Evolutionary conservation across 345 rosid species (phyloP).

Genomic region (Dimocarpus longan): DNA sequence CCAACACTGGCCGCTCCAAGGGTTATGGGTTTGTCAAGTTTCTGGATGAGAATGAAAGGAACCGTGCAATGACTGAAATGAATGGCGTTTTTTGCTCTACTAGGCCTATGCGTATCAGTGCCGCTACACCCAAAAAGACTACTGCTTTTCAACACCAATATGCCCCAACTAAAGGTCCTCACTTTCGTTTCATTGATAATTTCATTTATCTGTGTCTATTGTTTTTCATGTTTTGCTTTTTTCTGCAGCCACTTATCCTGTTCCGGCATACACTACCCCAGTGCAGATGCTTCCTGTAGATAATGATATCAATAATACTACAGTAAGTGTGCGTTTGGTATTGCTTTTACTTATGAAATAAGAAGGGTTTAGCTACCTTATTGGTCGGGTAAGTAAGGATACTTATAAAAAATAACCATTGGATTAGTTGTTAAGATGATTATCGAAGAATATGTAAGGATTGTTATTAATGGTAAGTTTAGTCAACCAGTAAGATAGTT

Average conservation of each 20-base stretch:
- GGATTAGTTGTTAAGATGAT: too few species aligned
- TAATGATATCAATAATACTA: conserved; percentile 74
- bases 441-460: too few species aligned
- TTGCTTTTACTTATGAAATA: too few species aligned
- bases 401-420: too few species aligned
- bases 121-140: conserved; percentile 82
- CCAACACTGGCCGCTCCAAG: conserved; percentile 93
- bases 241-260: conserved; percentile 64
- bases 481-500: too few species aligned
- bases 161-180: conserved; percentile 58
- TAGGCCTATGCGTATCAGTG: conserved; percentile 93
- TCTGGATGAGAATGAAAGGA: conserved; percentile 86
- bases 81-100: conserved; percentile 91
- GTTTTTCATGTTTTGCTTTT: too few species aligned
- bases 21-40: conserved; percentile 98
- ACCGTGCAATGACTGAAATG: conserved; percentile 94
- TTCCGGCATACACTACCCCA: conserved; percentile 61
- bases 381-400: too few species aligned
- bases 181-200: neutral
- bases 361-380: too few species aligned
- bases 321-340: conserved; percentile 47
- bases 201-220: too few species aligned
- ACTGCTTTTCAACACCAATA: conserved; percentile 70
- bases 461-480: too few species aligned
- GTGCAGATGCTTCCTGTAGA: conserved; percentile 66